Percentiles rank a stretch among this genome's conserved stretches.
Evolutionary conservation across 2,329 filamentous ascomycete genomes (phyloP).

Genomic region (Botryotinia calthae): DNA sequence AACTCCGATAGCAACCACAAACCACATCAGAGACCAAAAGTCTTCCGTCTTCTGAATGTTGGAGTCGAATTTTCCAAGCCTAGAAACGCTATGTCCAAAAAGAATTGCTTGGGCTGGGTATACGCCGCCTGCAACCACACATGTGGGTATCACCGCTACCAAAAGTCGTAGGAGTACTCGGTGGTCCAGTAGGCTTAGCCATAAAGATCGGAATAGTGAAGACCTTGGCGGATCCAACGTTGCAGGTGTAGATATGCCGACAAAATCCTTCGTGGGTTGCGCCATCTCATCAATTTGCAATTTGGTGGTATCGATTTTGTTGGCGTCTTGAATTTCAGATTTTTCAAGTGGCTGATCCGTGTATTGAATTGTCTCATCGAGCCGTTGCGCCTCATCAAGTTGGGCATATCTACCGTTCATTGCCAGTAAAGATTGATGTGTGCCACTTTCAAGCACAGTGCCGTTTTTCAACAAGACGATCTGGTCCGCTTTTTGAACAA

Average conservation of each 20-base stretch:
- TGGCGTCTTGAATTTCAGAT: neutral
- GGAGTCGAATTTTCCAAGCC: constrained; percentile 80
- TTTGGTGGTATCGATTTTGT: no score
- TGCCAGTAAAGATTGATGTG: constrained; percentile 72
- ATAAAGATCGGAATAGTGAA: neutral
- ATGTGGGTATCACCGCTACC: constrained; percentile 51
- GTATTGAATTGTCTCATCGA: constrained; percentile 40
- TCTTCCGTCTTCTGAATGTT: constrained; percentile 51
- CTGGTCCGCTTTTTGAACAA: constrained; percentile 86
- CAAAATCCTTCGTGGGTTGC: neutral
- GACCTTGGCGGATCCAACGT: neutral
- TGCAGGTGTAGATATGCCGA: neutral
- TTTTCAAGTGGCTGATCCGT: neutral
- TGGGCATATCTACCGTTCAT: constrained; percentile 66
- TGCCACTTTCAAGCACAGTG: constrained; percentile 82
- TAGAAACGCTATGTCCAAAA: constrained; percentile 87
- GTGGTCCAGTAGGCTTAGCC: neutral
- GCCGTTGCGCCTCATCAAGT: constrained; percentile 61
- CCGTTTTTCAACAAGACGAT: constrained; percentile 87
- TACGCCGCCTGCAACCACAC: constrained; percentile 49
- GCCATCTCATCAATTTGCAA: constrained; percentile 30
- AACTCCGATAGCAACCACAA: constrained; percentile 60
- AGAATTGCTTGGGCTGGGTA: constrained; percentile 85
- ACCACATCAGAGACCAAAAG: constrained; percentile 21
- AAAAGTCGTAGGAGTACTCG: constrained; percentile 40